Evolutionary conservation across 2,329 filamentous ascomycete genomes (phyloP), one percentile per base, ranked within the genome.

Genomic region (Hypoxylon rubiginosum): DNA sequence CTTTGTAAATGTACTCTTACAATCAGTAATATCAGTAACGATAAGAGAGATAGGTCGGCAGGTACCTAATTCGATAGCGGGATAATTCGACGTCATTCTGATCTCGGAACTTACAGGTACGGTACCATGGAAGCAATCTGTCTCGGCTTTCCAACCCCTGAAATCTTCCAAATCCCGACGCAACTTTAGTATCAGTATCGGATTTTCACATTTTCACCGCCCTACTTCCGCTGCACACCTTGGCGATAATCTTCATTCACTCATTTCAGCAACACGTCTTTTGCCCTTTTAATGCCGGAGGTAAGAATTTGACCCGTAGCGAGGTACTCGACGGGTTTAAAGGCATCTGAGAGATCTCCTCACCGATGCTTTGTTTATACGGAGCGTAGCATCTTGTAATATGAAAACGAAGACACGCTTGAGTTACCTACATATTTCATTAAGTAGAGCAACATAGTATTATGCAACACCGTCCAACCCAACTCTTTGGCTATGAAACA

Each of bases 141-240:
- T 13, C 34, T 36, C 55, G 21, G 46, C 17, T 46, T 59, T 32
- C 10, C 19, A 10, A 2, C 28, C 36, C n/a, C 21, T 17, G 13
- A 4, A 58, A 21, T 26, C 48, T 28, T 53, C 53, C 60, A 28
- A 62, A 62, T 51, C 56, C 60, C 60, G 60, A 49, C 26, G 52
- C 34, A 36, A 36, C 8, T 30, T 11, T 34, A 11, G 30, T 34
- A 10, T n/a, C 34, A 36, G 2, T 15, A 36, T 36, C 34, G 34
- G 34, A 13, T 36, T 36, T 36, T 15, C 34, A 36, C 10, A 36
- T 15, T 13, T 15, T 13, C 34, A 36, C 15, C 13, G 11, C 34
- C 34, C 34, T 36, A 36, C 34, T 15, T 36, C 34, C 34, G 13
- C 3, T 3, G 2, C 34, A 6, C 2, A 34, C 10, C 30, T 34